Evolutionary conservation across 352 stramenopile species (phyloP), one percentile per base, ranked within the genome.

Genomic region (Pythium aquatile): DNA sequence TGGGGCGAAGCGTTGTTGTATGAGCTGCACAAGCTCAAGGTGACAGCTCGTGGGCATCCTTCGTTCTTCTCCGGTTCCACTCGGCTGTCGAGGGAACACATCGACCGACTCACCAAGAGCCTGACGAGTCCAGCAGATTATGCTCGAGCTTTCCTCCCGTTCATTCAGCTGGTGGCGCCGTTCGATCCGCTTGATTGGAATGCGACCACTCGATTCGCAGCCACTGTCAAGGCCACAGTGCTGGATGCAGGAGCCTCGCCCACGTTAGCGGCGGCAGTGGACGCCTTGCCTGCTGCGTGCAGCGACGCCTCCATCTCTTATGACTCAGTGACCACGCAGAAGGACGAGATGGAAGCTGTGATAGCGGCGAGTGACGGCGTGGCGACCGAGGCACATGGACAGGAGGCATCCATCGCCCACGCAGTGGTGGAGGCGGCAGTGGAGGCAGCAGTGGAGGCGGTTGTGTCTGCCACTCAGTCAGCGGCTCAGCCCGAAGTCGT

Each of bases 141-240:
- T 24, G 47, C 55, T 16, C 67, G 57, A 1, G 17, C 60, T 3
- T 69, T 69, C 40, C 52, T 65, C 4, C 48, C 56, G 35, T 69
- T 74, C 39, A 28, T 74, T 3, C 7, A 28, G 2, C 20, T 74
- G 0, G 59, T 74, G 29, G 44, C 69, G 17, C 57, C 67, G 1
- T 62, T 58, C 26, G 67, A 74, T 44, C 62, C 67, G 11, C 47
- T 74, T 6, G 67, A 74, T n/a, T 69, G 67, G 52, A 62, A n/a
- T 2, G 55, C 53, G 3, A 40, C 32, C 14, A 5, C 44, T 30
- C 26, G 24, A 17, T n/a, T 5, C 24, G 40, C 8, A 1, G 16
- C 32, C 4, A 1, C 1, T 33, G 3, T 17, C 26, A 59, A 44
- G 13, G 20, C 4, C 17, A 26, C 26, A 1, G 49, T 40, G 16